phyloP scores from a whole-genome alignment of 2,329 filamentous ascomycete species.

The Penicillium sp. region DNA sequence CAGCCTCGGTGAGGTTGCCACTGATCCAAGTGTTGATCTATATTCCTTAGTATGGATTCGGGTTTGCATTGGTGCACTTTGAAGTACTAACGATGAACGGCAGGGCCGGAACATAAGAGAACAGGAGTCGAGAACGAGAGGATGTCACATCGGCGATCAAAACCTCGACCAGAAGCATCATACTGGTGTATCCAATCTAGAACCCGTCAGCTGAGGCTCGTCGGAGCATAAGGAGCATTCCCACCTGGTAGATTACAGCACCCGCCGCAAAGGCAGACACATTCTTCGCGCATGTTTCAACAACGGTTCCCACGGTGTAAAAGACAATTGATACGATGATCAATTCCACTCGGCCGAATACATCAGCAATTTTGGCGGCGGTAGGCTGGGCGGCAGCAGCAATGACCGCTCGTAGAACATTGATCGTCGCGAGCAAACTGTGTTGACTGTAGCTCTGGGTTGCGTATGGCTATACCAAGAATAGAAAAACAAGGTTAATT shows the following conservation, averaged over 20 bases:
- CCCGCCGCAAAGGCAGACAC: conserved; percentile 59
- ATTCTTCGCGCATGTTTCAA: conserved; percentile 56
- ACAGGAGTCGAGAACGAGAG: conserved; percentile 63
- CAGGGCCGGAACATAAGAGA: conserved; percentile 64
- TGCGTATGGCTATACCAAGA: conserved; percentile 48
- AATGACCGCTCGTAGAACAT: conserved; percentile 60
- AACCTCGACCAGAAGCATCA: conserved; percentile 64
- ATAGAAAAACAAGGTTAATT: conserved; percentile 1
- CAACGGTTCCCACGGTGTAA: conserved; percentile 58
- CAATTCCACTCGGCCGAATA: conserved; percentile 64
- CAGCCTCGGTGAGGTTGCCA: conserved; percentile 57
- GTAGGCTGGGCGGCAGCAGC: conserved; percentile 61
- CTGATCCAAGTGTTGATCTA: conserved; percentile 64
- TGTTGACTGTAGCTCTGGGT: conserved; percentile 56
- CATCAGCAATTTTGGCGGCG: conserved; percentile 63
- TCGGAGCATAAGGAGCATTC: neutral
- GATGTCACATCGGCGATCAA: conserved; percentile 67
- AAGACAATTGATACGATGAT: conserved; percentile 59
- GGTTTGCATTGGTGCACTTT: too few relatives aligned
- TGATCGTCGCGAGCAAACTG: conserved; percentile 61
- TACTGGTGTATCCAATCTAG: conserved; percentile 62
- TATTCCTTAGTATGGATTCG: neutral
- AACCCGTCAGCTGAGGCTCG: neutral
- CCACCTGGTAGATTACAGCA: conserved; percentile 58
- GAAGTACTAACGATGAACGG: conserved; percentile 53